Conservation (phyloP, 176 grass and related monocot genomes). For the Carex parvula region DNA sequence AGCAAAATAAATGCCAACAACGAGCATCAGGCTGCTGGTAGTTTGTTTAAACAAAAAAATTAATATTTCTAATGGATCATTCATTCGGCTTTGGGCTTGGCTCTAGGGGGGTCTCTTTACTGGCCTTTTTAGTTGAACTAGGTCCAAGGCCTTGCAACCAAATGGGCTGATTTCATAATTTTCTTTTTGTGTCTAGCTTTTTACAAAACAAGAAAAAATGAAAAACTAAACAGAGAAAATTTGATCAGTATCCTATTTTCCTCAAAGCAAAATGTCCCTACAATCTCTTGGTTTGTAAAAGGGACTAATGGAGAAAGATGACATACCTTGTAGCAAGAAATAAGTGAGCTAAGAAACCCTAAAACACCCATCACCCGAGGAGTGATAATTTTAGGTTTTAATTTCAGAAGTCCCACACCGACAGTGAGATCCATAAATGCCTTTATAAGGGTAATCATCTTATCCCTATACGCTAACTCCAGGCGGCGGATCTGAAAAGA, state of each 20-base stretch:
- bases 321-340: conserved; percentile 31
- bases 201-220: background rate
- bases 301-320: background rate
- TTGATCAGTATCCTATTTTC: background rate
- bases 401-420: conserved; percentile 18
- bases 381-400: conserved; percentile 10
- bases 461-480: conserved; percentile 18
- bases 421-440: conserved; percentile 10
- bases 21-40: background rate
- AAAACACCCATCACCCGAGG: conserved; percentile 12
- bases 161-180: background rate
- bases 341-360: conserved; percentile 28
- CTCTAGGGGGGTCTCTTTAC: background rate
- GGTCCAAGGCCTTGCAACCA: background rate
- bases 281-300: background rate
- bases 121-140: background rate
- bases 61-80: background rate
- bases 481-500: conserved; percentile 3
- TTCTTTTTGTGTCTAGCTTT: background rate
- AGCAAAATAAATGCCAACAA: background rate
- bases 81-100: background rate
- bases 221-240: background rate
- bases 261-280: background rate
- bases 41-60: background rate
- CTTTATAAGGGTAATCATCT: background rate